phyloP scores from a whole-genome alignment of 352 stramenopile species.

The Globisporangium iwayamae region DNA sequence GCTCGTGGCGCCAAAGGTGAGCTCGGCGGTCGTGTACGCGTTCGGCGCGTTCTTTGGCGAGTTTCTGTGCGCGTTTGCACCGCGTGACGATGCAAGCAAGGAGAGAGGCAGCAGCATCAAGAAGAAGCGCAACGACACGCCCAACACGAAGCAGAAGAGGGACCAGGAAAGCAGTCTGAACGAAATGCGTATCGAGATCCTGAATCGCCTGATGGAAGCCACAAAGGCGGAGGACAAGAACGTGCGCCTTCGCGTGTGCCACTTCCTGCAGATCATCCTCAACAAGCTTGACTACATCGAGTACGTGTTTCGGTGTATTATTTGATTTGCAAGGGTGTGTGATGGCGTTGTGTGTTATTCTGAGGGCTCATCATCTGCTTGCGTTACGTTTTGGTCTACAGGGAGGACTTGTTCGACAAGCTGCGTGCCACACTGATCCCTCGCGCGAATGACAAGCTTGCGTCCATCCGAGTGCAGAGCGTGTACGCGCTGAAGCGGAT shows the following conservation, averaged over 20 bases:
- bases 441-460: slow-evolving; percentile 62
- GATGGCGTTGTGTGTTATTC: neutral
- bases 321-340: neutral
- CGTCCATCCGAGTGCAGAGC: slow-evolving; percentile 52
- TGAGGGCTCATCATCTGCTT: neutral
- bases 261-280: slow-evolving; percentile 64
- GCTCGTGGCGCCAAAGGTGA: slow-evolving; percentile 39
- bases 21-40: slow-evolving; percentile 42
- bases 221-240: slow-evolving; percentile 62
- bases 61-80: slow-evolving; percentile 27
- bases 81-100: slow-evolving; percentile 10
- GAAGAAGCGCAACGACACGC: slow-evolving; percentile 20
- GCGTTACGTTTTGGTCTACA: slow-evolving; percentile 13
- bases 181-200: slow-evolving; percentile 48
- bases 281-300: slow-evolving; percentile 49
- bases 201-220: slow-evolving; percentile 40
- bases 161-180: slow-evolving; percentile 18
- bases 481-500: slow-evolving; percentile 59
- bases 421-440: slow-evolving; percentile 42
- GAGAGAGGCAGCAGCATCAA: slow-evolving; percentile 15
- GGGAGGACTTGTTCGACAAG: slow-evolving; percentile 31
- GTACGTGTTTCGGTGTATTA: slow-evolving; percentile 22
- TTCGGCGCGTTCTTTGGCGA: slow-evolving; percentile 48
- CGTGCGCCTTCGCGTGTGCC: slow-evolving; percentile 47
- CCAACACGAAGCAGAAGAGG: slow-evolving; percentile 9